Evolutionary conservation across 2,329 filamentous ascomycete genomes (phyloP).

Genomic region (Helminthosporium solani): DNA sequence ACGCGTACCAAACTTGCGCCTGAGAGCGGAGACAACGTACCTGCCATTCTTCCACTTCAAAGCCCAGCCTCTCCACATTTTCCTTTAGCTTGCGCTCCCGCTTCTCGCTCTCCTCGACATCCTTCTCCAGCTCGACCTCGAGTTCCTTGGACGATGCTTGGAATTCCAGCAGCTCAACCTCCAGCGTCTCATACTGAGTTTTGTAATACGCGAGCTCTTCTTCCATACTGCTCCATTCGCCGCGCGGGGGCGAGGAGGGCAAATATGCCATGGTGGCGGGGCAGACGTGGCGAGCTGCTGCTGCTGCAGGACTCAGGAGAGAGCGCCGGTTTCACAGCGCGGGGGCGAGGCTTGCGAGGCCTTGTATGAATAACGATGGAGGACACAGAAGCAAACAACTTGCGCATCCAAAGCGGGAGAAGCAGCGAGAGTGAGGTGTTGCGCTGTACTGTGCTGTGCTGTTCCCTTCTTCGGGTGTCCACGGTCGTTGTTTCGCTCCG

Average conservation of each 20-base stretch:
- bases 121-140: slow-evolving; percentile 91
- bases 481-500: slow-evolving; percentile 26
- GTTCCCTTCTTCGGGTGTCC: slow-evolving; percentile 17
- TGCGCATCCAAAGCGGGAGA: slow-evolving; percentile 9
- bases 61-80: slow-evolving; percentile 79
- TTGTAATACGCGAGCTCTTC: slow-evolving; percentile 95
- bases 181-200: slow-evolving; percentile 87
- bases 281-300: slow-evolving; percentile 9
- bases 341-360: slow-evolving; percentile 14
- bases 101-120: slow-evolving; percentile 93
- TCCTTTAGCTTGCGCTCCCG: slow-evolving; percentile 81
- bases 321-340: slow-evolving; percentile 19
- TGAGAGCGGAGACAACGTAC: slow-evolving; percentile 51
- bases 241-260: slow-evolving; percentile 35
- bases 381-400: neutral
- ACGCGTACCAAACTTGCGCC: neutral
- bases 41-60: slow-evolving; percentile 98
- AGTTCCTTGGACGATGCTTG: slow-evolving; percentile 91
- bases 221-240: slow-evolving; percentile 50
- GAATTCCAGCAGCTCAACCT: slow-evolving; percentile 89
- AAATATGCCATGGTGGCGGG: slow-evolving; percentile 32
- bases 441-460: slow-evolving; percentile 2
- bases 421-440: slow-evolving; percentile 2
- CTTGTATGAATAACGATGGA: slow-evolving; percentile 11
- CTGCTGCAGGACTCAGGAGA: slow-evolving; percentile 27